Evolutionary conservation across 2,329 filamentous ascomycete genomes (phyloP).

Genomic region (Septoria linicola): DNA sequence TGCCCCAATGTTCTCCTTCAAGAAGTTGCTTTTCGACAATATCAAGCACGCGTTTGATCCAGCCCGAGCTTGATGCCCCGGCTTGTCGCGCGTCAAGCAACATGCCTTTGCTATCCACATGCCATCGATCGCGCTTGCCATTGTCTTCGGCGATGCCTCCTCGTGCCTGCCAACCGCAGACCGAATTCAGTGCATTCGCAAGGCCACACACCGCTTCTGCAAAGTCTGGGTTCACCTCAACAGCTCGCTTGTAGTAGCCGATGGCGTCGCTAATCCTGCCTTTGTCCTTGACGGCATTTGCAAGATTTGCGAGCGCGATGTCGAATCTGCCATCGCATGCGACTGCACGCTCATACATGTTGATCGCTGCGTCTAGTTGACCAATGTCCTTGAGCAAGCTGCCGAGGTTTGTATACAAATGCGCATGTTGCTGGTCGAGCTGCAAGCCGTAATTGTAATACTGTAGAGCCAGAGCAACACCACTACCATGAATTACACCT

Average conservation of each 20-base stretch:
- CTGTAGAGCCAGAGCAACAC: conserved; percentile 79
- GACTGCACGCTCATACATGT: conserved; percentile 96
- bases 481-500: conserved; percentile 80
- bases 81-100: conserved; percentile 68
- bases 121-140: conserved; percentile 82
- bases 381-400: conserved; percentile 96
- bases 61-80: conserved; percentile 65
- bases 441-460: conserved; percentile 95
- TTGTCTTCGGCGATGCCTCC: conserved; percentile 76
- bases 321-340: conserved; percentile 91
- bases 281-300: conserved; percentile 96
- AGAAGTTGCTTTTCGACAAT: conserved; percentile 85
- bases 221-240: conserved; percentile 89
- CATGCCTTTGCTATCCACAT: conserved; percentile 82
- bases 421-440: conserved; percentile 84
- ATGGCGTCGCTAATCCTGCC: conserved; percentile 92
- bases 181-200: conserved; percentile 91
- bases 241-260: conserved; percentile 83
- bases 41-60: conserved; percentile 85
- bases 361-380: conserved; percentile 84
- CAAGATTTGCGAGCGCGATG: conserved; percentile 92
- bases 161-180: conserved; percentile 89
- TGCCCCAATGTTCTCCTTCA: conserved; percentile 85
- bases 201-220: conserved; percentile 95
- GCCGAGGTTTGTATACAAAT: conserved; percentile 93